Evolutionary conservation across 208 protist species (phyloP).

Genomic region (Blechomonas ayalai): DNA sequence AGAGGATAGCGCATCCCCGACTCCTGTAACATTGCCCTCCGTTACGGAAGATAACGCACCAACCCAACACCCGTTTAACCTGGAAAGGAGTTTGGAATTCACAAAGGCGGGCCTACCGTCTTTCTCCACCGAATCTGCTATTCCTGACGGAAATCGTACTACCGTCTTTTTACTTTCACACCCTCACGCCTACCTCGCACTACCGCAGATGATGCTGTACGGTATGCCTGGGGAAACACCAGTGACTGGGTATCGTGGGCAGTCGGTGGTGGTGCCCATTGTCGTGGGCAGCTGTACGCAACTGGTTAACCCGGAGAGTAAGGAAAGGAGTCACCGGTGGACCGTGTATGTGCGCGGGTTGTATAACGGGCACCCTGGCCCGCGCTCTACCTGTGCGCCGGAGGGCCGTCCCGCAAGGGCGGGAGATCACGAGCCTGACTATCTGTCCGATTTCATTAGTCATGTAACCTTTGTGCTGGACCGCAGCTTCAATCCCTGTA

Average conservation of each 20-base stretch:
- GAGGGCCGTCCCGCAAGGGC: not conserved
- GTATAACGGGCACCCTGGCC: constrained; percentile 42
- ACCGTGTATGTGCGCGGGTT: constrained; percentile 86
- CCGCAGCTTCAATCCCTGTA: constrained; percentile 55
- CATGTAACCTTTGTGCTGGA: constrained; percentile 76
- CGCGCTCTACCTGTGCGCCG: constrained; percentile 1
- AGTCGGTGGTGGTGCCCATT: constrained; percentile 37
- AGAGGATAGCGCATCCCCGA: too few relatives aligned
- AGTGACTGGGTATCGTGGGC: not conserved
- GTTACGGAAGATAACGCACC: too few relatives aligned
- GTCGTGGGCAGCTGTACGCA: constrained; percentile 67
- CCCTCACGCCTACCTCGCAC: constrained; percentile 4
- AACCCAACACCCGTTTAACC: too few relatives aligned
- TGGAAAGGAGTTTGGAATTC: too few relatives aligned
- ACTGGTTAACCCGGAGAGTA: constrained; percentile 53
- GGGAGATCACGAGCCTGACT: constrained; percentile 19
- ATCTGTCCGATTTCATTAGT: constrained; percentile 68
- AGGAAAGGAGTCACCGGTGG: constrained; percentile 74
- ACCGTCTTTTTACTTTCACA: not conserved
- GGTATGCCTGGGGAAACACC: not conserved
- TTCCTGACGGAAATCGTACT: too few relatives aligned
- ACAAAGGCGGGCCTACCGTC: too few relatives aligned
- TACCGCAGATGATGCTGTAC: constrained; percentile 9
- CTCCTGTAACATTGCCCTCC: too few relatives aligned
- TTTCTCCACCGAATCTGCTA: too few relatives aligned